Conservation (phyloP, 257 asterid species). For the Solanum etuberosum region DNA sequence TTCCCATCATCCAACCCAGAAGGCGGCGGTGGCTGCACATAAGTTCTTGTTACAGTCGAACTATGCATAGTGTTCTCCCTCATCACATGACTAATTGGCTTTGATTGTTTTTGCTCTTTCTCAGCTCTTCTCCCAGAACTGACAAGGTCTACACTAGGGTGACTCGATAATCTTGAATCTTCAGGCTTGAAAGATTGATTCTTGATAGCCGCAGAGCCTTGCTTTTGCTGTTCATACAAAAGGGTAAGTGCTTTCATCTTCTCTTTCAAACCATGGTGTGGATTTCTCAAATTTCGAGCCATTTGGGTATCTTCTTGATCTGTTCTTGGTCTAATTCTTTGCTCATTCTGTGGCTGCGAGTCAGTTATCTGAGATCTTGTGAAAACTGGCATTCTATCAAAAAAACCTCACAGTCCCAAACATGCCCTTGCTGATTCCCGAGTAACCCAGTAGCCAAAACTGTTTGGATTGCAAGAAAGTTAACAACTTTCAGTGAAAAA, state of each 20-base stretch:
- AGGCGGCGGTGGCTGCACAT: conserved; percentile 11
- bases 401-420: neutral
- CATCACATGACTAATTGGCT: conserved; percentile 17
- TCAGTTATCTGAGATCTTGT: conserved; percentile 27
- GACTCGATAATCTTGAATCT: conserved; percentile 32
- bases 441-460: neutral
- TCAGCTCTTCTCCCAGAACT: conserved; percentile 9
- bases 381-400: conserved; percentile 29
- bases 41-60: conserved; percentile 9
- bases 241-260: conserved; percentile 50
- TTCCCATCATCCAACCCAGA: conserved; percentile 20
- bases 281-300: conserved; percentile 24
- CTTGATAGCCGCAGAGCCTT: conserved; percentile 15
- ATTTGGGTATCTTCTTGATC: conserved; percentile 19
- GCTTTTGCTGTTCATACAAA: conserved; percentile 53
- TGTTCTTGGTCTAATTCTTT: neutral
- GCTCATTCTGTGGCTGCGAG: conserved; percentile 10
- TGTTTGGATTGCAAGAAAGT: neutral
- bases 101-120: neutral
- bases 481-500: neutral
- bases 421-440: conserved; percentile 10
- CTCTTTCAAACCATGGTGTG: conserved; percentile 52
- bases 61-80: conserved; percentile 23
- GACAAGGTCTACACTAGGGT: conserved; percentile 38
- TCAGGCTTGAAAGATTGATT: conserved; percentile 14